Evolutionary conservation across 2,329 filamentous ascomycete species (phyloP), one percentile per base, ranked within the genome.

Genomic region (Pestalotiopsis sp.): DNA sequence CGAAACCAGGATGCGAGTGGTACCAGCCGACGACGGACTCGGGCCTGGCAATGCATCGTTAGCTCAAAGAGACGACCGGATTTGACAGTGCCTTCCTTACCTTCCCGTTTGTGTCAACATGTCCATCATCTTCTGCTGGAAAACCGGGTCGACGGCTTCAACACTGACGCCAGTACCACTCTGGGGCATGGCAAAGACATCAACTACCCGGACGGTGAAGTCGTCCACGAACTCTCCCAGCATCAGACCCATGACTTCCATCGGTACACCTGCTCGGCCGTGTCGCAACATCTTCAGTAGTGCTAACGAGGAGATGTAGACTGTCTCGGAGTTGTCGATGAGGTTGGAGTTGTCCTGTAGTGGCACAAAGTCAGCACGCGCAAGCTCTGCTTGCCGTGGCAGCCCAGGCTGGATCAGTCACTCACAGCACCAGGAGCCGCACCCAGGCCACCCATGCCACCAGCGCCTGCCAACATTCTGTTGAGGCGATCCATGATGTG

Each of bases 51-150:
- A 39, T 68, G 6, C 24, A 73, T 64, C 38, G 20, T 52, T 66
- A 55, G 58, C 48, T 67, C 10, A 24, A 24, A 35, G 11, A 10
- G 7, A 40, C 22, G 35, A 13, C 6, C 40, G 30, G 58, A 9
- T 35, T 9, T 35, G 30, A 35, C 30, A 35, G 30, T 35, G 30
- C 30, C 7, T 7, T 63, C 58, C 88, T 75, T 85, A 97, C 94
- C 96, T 89, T 83, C 96, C 96, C 68, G 96, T 99, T 86, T 99
- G 96, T 77, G 93, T 88, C 79, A 99, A 85, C 96, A 99, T 98
- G 80, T 99, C 96, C 96, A 99, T 99, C 96, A 99, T 99, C 87
- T 98, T 99, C 77, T 94, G 98, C 84, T 99, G 96, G 81, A 99
- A 99, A 40, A 99, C 96, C 10, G 94, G 94, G 79, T 99, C 96